Base-by-base conservation (phyloP, 75 land plant species). In the Pinus taeda region DNA sequence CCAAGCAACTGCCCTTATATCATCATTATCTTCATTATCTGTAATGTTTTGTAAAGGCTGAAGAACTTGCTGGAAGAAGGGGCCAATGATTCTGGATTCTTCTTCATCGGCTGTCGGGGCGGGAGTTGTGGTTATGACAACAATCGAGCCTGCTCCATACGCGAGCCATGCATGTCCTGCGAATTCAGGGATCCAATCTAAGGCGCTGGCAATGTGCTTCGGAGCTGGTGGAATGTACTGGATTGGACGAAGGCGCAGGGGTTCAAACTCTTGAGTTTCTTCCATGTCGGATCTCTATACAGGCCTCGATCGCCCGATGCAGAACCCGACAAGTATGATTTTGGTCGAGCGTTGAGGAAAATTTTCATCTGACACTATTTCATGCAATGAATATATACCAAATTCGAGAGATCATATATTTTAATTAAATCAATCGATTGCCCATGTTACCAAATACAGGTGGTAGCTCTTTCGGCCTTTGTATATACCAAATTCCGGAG, bases 161-260 rank as follows among this genome's bases (percentile, higher is more conserved):
- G 95, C 99, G 73, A 97, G 57, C 99, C 99, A 97, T 75, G 93
- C 77, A 84, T 75, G 78, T 24, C 98, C 98, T 17, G 86, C 84
- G 77, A 90, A 94, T 26, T 89, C 85, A 56, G 86, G 92, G 11
- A 97, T 71, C 82, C 83, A 97, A 81, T 92, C 98, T 73, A 89
- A 79, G 74, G 88, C 69, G 42, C 84, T 83, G n/a, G 39, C 64
- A 59, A 76, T 74, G 17, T 77, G 82, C 73, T 81, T 91, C 8
- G 94, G 91, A 1, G 95, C 86, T 18, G 96, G 84, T 4, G 90
- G 91, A 24, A 89, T 74, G n/a, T 65, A 39, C 56, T 95, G 88
- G 57, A 89, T 85, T 74, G 80, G 76, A 74, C 79, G 21, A 45
- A 95, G 83, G 33, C 76, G 74, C 60, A 85, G 86, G 1, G 93